Base-by-base conservation (phyloP, 768 basidiomycete genomes). In the Lenzites betulinus region DNA sequence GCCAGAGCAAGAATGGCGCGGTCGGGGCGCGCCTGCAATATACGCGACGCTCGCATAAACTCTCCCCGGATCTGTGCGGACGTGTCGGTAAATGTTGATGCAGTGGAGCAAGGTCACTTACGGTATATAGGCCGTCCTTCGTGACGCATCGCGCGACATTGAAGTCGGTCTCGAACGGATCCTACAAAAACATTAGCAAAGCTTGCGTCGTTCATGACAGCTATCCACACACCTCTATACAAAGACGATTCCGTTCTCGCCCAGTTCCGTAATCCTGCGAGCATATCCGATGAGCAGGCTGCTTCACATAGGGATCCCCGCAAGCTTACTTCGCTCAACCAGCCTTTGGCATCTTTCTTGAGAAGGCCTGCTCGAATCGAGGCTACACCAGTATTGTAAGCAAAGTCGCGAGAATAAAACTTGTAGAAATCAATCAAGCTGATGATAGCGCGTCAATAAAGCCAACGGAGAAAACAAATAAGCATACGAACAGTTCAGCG, bases 351-450 rank as follows among this genome's bases (percentile, higher is more conserved):
- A 20, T 94, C 90, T 73, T 98, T 98, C 76, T 89, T 92, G 66
- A 98, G 70, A 11, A 93, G 77, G 20, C 96, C 96, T 51, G 87
- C 86, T 67, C 95, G 82, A 69, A 99, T 94, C 44, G 93, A 95
- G 54, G 92, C 88, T 52, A 98, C 95, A 51, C 91, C 89, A 60
- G 87, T 89, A 73, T 90, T 92, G 77, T 96, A 99, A 51, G 81
- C 77, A 76, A 98, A 99, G 72, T 95, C 94, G 59, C 93, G 88
- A 51, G 93, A 88, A 77, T 90, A 99, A 74, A 94, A 98, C 67
- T 90, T 90, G 83, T 96, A 99, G 75, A 99, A 98, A 74, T 98
- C 96, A 70, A 97, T 93, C 74, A 99, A 78, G 70, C 95, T 97
- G 36, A 28, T 25, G 39, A 26, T 44, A 33, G 43, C 15, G 18